A percentile compares a stretch with the other conserved stretches of the same genome.
These are phyloP conservation scores for Trametes cingulata DNA, from an alignment of 768 basidiomycete genomes.

Conservation along the genomic window DNA sequence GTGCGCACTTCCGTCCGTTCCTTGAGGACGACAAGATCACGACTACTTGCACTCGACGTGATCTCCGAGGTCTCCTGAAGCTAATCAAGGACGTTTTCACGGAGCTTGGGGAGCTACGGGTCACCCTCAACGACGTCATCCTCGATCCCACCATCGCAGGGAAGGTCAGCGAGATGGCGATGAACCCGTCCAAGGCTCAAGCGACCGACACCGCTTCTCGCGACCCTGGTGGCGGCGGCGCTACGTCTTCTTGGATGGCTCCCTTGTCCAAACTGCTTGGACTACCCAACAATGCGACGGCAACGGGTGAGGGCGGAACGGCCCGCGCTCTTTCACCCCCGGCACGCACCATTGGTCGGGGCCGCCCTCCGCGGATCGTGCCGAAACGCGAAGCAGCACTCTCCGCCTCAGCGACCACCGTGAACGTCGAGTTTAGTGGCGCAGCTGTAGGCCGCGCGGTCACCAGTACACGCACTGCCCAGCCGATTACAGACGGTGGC, in stretches of 20 bases:
- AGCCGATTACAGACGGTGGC: slow-evolving; percentile 15
- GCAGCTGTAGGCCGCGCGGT: slow-evolving; percentile 60
- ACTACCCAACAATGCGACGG: slow-evolving; percentile 34
- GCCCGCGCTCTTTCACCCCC: slow-evolving; percentile 28
- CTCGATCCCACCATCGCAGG: slow-evolving; percentile 80
- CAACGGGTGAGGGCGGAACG: slow-evolving; percentile 31
- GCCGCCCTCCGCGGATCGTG: slow-evolving; percentile 48
- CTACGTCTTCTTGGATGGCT: slow-evolving; percentile 66
- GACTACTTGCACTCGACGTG: slow-evolving; percentile 68
- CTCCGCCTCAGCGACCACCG: slow-evolving; percentile 86
- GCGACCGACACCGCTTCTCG: slow-evolving; percentile 39
- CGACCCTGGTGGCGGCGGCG: slow-evolving; percentile 31
- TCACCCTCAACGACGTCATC: slow-evolving; percentile 84
- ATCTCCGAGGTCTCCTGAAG: slow-evolving; percentile 80
- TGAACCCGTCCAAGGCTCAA: slow-evolving; percentile 58
- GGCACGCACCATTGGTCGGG: slow-evolving; percentile 24
- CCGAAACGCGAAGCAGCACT: slow-evolving; percentile 86
- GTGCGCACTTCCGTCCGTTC: slow-evolving; percentile 68
- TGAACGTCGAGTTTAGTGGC: slow-evolving; percentile 94
- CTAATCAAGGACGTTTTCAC: slow-evolving; percentile 81
- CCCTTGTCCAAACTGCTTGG: slow-evolving; percentile 83
- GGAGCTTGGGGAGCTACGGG: slow-evolving; percentile 80
- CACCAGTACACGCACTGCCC: slow-evolving; percentile 39
- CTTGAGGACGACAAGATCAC: slow-evolving; percentile 75
- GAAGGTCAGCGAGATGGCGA: slow-evolving; percentile 68